Base-by-base conservation (phyloP, 345 rosid species). In the Sisymbrium altissimum region DNA sequence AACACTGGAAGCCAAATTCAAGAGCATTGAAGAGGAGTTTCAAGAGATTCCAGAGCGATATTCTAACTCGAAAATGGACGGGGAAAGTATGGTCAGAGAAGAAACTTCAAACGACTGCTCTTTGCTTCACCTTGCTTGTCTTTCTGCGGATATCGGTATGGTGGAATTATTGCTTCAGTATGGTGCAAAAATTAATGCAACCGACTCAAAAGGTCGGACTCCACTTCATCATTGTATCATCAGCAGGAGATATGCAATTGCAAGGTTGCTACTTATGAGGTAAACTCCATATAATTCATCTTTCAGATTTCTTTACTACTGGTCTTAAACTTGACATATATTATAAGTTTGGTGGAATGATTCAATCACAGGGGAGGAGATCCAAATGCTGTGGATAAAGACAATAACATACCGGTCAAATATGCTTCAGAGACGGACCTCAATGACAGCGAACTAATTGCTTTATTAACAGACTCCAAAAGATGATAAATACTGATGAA, bases 41-140 rank as follows among this genome's bases (percentile, higher is more conserved):
- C 44, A 71, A 48, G 83, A 82, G 52, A 76, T 68, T 53, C 66
- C 83, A 23, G 71, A 74, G 23, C 72, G 81, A 68, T 76, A 45
- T 66, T 67, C 62, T 36, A 64, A 78, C 54, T 68, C 84, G 25
- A 63, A 64, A 39, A 14, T 54, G 46, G 72, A 66, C 17, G 73
- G 33, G 29, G 83, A 79, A 57, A 83, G 78, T 76, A 78, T 62
- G 58, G 63, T 74, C 39, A 61, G 72, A 68, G 78, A 79, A 62
- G 87, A 87, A 25, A 69, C 76, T 48, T 74, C 84, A 49, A 83
- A 78, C 41, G 81, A 84, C 21, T 88, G 91, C 70, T 85, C 91
- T 27, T 72, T 90, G 77, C 93, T 90, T 84, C 96, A 90, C 78
- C 86, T 88, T 4, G 93, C 96, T 65, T 90, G 96, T 81, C 80